Evolutionary conservation across 495 filamentous ascomycete genomes (phyloP).

Genomic region (Penicillium herquei): DNA sequence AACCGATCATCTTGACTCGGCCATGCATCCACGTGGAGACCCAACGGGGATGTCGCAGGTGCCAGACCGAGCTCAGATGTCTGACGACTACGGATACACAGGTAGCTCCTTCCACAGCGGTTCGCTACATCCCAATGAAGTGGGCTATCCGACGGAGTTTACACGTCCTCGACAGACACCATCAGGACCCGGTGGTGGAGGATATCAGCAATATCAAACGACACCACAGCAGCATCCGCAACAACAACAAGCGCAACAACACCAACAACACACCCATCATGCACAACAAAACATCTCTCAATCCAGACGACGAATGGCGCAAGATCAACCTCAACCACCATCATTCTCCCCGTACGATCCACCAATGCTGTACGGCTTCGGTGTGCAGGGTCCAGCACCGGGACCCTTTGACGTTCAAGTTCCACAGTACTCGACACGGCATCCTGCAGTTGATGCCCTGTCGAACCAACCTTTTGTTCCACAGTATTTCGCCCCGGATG

Average conservation of each 20-base stretch:
- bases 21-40: slow-evolving; percentile 40
- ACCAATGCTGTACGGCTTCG: slow-evolving; percentile 78
- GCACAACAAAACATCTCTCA: slow-evolving; percentile 14
- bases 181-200: slow-evolving; percentile 3
- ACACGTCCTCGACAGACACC: slow-evolving; percentile 23
- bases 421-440: slow-evolving; percentile 75
- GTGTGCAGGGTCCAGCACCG: slow-evolving; percentile 63
- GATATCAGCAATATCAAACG: slow-evolving; percentile 7
- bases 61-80: slow-evolving; percentile 30
- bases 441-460: slow-evolving; percentile 80
- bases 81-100: slow-evolving; percentile 48
- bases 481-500: slow-evolving; percentile 75
- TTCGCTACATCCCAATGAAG: slow-evolving; percentile 42
- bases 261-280: slow-evolving; percentile 11
- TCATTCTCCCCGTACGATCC: slow-evolving; percentile 56
- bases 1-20: slow-evolving; percentile 36
- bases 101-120: slow-evolving; percentile 35
- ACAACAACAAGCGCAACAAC: slow-evolving; percentile 12
- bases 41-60: slow-evolving; percentile 33
- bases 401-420: slow-evolving; percentile 69
- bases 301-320: slow-evolving; percentile 9
- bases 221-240: slow-evolving; percentile 3
- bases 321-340: background rate
- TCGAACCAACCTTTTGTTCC: slow-evolving; percentile 64
- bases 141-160: slow-evolving; percentile 47